Conservation (phyloP, 495 filamentous ascomycete genomes). For the Aspergillus conjunctus region DNA sequence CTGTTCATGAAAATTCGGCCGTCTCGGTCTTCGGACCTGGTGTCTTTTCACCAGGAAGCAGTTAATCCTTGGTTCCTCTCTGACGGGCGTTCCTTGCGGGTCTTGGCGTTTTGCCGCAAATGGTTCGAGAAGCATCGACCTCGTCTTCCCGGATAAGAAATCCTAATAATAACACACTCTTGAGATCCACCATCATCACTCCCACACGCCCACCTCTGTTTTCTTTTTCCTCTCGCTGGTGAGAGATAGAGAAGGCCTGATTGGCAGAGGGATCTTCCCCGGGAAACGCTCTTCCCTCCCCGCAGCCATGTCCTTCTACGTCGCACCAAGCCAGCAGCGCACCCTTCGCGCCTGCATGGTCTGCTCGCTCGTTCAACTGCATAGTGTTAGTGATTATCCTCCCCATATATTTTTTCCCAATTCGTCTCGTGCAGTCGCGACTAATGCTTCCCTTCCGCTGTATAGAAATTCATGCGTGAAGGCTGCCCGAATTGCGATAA, state of each 20-base stretch:
- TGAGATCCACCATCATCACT: neutral
- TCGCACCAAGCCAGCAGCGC: constrained; percentile 68
- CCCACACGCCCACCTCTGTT: neutral
- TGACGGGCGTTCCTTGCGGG: constrained; percentile 22
- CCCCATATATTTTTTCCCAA: constrained; percentile 5
- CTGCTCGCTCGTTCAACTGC: constrained; percentile 86
- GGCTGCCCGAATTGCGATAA: constrained; percentile 97
- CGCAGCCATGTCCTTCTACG: constrained; percentile 53
- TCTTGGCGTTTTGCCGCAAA: constrained; percentile 29
- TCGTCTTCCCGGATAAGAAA: neutral
- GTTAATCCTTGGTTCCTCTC: constrained; percentile 7
- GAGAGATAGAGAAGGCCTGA: neutral
- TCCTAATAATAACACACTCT: neutral
- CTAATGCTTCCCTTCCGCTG: constrained; percentile 4
- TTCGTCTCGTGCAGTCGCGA: neutral
- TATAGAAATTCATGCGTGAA: constrained; percentile 73
- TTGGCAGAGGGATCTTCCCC: constrained; percentile 7
- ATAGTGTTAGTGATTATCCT: constrained; percentile 55
- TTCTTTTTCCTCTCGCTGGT: neutral
- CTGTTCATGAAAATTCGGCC: neutral
- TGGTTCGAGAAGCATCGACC: constrained; percentile 26
- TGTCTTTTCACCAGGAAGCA: neutral
- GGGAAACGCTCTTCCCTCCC: constrained; percentile 9
- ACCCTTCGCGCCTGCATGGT: constrained; percentile 97
- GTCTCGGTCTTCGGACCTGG: constrained; percentile 5